Base-by-base conservation (phyloP, 2,329 filamentous ascomycete genomes). In the Cladophialophora bantiana region DNA sequence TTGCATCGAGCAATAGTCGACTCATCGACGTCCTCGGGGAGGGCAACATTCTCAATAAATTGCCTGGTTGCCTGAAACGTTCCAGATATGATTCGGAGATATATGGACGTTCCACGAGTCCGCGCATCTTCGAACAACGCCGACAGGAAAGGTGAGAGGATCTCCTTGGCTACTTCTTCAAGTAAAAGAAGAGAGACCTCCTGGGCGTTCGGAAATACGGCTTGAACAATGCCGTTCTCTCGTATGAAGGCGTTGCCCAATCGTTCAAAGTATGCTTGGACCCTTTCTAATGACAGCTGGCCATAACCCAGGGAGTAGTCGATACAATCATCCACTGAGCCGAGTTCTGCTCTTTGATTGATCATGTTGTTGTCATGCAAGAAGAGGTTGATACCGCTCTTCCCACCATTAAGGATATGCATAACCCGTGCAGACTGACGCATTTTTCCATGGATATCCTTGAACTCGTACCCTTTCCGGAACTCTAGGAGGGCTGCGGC, bases 401-500 rank as follows among this genome's bases (percentile, higher is more conserved):
- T 84, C 15, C 93, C 93, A 32, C 92, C 93, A 76, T 96, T 96
- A 53, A 99, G 83, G 1, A 86, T 86, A 65, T 91, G 88, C 64
- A 99, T 81, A 15, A 99, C 93, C 73, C 93, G 88, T 1, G 94
- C 94, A 78, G 97, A 98, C 74, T 91, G 88, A 72, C 86, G 88
- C 94, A 98, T 97, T 62, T 89, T 85, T 1, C 92, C 93, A 71
- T 96, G 91, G 62, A 96, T 88, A 77, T 99, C 94, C 81, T 90
- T 91, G 52, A 88, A 89, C 76, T 95, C 92, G 72, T 96, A 96
- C 3, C 93, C 95, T 75, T 95, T 91, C 78, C 96, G 91, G 72
- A 99, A 99, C 77, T 99, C 95, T 57, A 91, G 87, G 59, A 97
- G 81, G 3, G 96, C 94, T 3, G 94, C 93, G 64, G 90, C 93